Evolutionary conservation across 139 green algal genomes (phyloP).

Genomic region (Coelastrella sp.): DNA sequence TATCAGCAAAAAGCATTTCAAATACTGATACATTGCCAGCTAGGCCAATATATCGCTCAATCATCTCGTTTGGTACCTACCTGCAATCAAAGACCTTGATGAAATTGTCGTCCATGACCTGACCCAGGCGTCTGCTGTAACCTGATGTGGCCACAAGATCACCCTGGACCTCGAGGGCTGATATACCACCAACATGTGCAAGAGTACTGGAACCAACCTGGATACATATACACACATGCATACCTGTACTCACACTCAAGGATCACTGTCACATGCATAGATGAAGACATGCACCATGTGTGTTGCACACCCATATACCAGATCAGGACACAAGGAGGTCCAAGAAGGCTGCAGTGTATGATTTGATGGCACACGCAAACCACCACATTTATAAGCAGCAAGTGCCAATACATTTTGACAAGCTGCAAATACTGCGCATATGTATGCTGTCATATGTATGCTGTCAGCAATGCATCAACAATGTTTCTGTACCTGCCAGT

Average conservation of each 20-base stretch:
- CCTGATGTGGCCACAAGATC: constrained; percentile 76
- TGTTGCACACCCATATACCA: too few relatives aligned
- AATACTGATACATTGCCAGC: background rate
- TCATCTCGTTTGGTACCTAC: background rate
- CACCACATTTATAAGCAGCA: too few relatives aligned
- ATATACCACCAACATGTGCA: constrained; percentile 74
- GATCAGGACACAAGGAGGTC: too few relatives aligned
- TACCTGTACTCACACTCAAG: too few relatives aligned
- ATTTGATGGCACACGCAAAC: too few relatives aligned
- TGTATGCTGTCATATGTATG: background rate
- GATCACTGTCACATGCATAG: too few relatives aligned
- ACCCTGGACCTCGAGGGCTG: constrained; percentile 63
- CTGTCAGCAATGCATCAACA: too few relatives aligned
- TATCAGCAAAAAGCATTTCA: too few relatives aligned
- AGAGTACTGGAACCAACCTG: constrained; percentile 52
- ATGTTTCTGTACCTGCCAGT: constrained; percentile 51
- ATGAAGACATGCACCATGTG: too few relatives aligned
- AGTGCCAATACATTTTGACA: too few relatives aligned
- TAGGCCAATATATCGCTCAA: too few relatives aligned
- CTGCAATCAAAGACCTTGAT: constrained; percentile 66
- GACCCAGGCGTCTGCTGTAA: constrained; percentile 59
- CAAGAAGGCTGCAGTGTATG: too few relatives aligned
- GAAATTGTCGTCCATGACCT: constrained; percentile 61
- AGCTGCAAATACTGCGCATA: background rate
- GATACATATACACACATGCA: background rate